A percentile compares a stretch with the other conserved stretches of the same genome.
phyloP scores from a whole-genome alignment of 495 filamentous ascomycete genomes.

The Neurospora sp. region DNA sequence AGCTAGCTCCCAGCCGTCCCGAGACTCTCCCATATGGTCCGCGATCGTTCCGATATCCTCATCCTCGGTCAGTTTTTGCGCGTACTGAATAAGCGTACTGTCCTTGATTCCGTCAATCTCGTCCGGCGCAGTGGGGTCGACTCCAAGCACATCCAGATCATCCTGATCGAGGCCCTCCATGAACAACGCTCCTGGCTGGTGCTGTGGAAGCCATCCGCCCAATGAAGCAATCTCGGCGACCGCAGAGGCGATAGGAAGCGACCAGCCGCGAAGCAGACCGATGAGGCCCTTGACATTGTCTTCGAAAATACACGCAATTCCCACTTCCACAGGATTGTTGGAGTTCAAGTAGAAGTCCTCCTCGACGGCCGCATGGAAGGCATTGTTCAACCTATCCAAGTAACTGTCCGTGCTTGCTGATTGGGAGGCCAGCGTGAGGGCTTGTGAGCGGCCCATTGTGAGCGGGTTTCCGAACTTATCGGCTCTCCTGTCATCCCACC shows the following conservation, averaged over 20 bases:
- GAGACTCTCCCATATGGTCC: constrained; percentile 24
- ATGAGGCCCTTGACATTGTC: constrained; percentile 64
- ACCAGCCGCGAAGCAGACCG: constrained; percentile 66
- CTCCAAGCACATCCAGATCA: constrained; percentile 43
- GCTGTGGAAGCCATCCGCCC: constrained; percentile 61
- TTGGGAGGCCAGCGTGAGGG: constrained; percentile 23
- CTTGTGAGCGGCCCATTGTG: constrained; percentile 29
- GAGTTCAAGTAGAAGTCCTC: constrained; percentile 59
- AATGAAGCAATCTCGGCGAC: constrained; percentile 69
- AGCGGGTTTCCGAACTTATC: constrained; percentile 19
- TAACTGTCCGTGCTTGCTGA: constrained; percentile 26
- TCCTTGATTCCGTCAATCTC: constrained; percentile 50
- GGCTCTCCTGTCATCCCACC: constrained; percentile 75
- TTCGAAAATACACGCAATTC: constrained; percentile 66
- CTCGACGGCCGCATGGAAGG: constrained; percentile 35
- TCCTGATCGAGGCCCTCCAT: constrained; percentile 40
- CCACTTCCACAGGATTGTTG: constrained; percentile 61
- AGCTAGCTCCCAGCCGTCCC: constrained; percentile 79
- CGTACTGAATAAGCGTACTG: constrained; percentile 63
- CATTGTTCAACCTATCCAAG: constrained; percentile 36
- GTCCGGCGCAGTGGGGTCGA: constrained; percentile 33
- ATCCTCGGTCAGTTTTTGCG: constrained; percentile 42
- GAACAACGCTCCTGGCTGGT: constrained; percentile 25
- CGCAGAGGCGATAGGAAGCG: constrained; percentile 59
- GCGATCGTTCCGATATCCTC: constrained; percentile 23